Conservation (phyloP, 208 protist genomes). For the Trypanosoma brucei region DNA sequence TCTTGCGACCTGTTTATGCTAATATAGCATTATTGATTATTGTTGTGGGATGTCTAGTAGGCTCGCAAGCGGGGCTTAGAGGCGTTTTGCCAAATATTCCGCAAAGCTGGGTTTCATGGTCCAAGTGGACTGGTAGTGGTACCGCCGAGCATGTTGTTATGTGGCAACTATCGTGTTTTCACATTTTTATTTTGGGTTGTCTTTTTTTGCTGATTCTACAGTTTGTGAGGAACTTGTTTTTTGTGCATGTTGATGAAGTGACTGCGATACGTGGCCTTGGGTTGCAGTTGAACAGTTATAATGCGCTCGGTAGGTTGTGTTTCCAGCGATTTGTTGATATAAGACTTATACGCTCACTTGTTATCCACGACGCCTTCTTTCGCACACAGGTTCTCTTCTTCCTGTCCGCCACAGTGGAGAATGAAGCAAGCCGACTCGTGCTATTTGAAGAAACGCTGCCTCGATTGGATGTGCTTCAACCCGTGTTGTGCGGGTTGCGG, state of each 20-base stretch:
- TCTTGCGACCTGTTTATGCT: background rate
- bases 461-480: conserved; percentile 61
- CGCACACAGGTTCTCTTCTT: conserved; percentile 80
- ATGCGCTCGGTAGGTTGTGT: conserved; percentile 48
- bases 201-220: conserved; percentile 31
- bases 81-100: too few species aligned
- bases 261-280: conserved; percentile 72
- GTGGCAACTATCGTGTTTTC: background rate
- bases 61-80: background rate
- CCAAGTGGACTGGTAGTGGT: background rate
- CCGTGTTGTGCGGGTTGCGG: conserved; percentile 61
- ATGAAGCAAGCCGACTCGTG: conserved; percentile 44
- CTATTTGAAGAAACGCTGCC: conserved; percentile 76
- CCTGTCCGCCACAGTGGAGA: conserved; percentile 74
- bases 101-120: too few species aligned
- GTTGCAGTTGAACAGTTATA: conserved; percentile 68
- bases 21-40: background rate
- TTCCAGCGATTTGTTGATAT: conserved; percentile 55
- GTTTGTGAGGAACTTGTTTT: conserved; percentile 25
- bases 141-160: background rate
- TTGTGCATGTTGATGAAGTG: conserved; percentile 73
- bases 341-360: conserved; percentile 57
- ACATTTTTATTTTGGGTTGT: conserved; percentile 17
- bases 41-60: background rate
- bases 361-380: conserved; percentile 83